Conservation (phyloP, 495 filamentous ascomycete genomes). For the Coniosporium apollinis region DNA sequence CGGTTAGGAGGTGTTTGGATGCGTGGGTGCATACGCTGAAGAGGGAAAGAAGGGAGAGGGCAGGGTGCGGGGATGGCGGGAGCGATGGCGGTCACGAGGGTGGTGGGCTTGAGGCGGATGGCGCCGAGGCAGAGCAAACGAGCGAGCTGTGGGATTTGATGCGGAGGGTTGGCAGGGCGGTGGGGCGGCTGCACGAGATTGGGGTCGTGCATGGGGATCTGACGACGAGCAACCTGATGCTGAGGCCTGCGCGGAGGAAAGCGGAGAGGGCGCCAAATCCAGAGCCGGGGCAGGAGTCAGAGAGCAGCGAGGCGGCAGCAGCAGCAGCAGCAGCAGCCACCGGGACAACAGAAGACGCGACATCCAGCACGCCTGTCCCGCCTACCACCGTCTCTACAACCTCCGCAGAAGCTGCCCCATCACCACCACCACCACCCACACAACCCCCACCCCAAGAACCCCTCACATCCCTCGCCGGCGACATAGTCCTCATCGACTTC, state of each 20-base stretch:
- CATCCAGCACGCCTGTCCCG: neutral
- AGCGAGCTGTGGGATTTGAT: conserved; percentile 40
- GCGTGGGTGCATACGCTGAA: no score
- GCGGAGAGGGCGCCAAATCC: no score
- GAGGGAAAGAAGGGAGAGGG: no score
- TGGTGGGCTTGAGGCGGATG: conserved; percentile 1
- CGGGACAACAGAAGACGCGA: no score
- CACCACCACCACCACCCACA: conserved; percentile 1
- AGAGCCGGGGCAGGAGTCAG: no score
- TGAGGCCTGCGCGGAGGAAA: conserved; percentile 38
- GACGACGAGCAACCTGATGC: conserved; percentile 95
- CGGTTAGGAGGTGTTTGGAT: conserved; percentile 21
- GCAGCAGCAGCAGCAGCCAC: neutral
- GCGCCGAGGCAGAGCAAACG: conserved; percentile 23
- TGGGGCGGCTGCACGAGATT: conserved; percentile 64
- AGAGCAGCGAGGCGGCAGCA: conserved; percentile 3
- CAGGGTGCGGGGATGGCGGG: no score
- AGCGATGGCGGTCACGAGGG: conserved; percentile 1
- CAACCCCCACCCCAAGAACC: neutral
- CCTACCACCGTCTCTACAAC: neutral
- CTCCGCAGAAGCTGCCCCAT: no score
- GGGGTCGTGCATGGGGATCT: conserved; percentile 90
- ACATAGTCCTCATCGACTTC: conserved; percentile 88
- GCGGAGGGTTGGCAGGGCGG: conserved; percentile 49
- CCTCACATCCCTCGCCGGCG: conserved; percentile 33